Base-by-base conservation (phyloP, 2,329 filamentous ascomycete species). In the Chaetothyriales sp. region DNA sequence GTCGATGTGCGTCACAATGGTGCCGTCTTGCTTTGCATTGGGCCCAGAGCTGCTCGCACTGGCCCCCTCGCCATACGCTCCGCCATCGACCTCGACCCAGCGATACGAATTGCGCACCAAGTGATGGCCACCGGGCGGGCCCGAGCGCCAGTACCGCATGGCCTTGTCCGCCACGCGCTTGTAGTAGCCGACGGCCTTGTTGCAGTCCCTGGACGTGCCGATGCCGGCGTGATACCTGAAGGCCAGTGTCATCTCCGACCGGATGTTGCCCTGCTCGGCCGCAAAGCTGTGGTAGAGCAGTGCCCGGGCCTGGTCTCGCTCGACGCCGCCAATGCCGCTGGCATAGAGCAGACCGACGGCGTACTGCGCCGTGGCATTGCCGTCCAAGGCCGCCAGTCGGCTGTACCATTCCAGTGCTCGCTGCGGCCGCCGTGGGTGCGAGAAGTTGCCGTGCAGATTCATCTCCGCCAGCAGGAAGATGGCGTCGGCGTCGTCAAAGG, bases 291-390 rank as follows among this genome's bases (percentile, higher is more conserved):
- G 90, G 67, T 95, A 97, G 43, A 97, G 73, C 61, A 97, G 75
- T 2, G 92, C 88, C 68, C 88, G 89, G 9, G 89, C 89, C 69
- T 97, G 92, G 62, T 98, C 86, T 44, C 80, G 78, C 64, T 86
- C 79, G 5, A 95, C 86, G 1, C 82, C 83, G 15, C 87, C 89
- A 53, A 98, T 76, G 0, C 92, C 92, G 0, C 92, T 98, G 37
- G 89, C 89, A 69, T 98, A 90, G 78, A 95, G 92, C 61, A 98
- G 81, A 0, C 87, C 92, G 46, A 97, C 66, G 90, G 98, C 95
- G 68, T 94, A 85, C 66, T 97, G 88, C 1, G 92, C 92, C 10
- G 90, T 94, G 58, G 81, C 84, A 67, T 98, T 97, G 45, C 90
- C 92, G 58, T 85, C 78, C 54, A 83, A 67, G 18, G 77, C 75